Conservation (phyloP, 306 rosid genomes). For the Rosa multiflora region DNA sequence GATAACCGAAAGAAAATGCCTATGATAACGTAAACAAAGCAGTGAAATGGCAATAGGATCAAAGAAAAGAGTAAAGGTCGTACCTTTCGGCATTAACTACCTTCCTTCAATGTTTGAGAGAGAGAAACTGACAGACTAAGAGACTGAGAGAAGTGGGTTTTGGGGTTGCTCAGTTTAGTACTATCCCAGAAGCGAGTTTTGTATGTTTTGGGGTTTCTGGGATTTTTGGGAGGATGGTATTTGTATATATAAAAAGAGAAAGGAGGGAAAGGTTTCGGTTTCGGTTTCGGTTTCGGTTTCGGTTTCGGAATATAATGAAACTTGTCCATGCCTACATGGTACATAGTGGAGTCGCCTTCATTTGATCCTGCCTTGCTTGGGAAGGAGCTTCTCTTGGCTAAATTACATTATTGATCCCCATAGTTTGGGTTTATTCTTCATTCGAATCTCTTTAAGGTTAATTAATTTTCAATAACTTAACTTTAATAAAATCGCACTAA, state of each 20-base stretch:
- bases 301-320: too few relatives aligned
- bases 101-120: neutral
- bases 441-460: neutral
- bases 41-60: neutral
- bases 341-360: neutral
- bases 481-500: neutral
- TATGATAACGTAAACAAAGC: neutral
- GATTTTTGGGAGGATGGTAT: neutral
- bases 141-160: neutral
- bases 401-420: neutral
- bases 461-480: too few relatives aligned
- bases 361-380: neutral
- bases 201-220: neutral
- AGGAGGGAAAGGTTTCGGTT: slow-evolving; percentile 9
- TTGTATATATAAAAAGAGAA: neutral
- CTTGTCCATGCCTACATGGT: neutral
- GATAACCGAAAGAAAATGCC: neutral
- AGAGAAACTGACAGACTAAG: neutral
- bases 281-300: too few relatives aligned
- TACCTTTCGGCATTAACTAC: neutral
- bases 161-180: neutral
- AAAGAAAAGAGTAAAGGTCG: slow-evolving; percentile 8
- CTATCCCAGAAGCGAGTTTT: neutral
- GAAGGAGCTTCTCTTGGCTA: neutral
- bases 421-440: neutral